Conservation (phyloP, 148 eudicot genomes). For the Arctostaphylos glauca region DNA sequence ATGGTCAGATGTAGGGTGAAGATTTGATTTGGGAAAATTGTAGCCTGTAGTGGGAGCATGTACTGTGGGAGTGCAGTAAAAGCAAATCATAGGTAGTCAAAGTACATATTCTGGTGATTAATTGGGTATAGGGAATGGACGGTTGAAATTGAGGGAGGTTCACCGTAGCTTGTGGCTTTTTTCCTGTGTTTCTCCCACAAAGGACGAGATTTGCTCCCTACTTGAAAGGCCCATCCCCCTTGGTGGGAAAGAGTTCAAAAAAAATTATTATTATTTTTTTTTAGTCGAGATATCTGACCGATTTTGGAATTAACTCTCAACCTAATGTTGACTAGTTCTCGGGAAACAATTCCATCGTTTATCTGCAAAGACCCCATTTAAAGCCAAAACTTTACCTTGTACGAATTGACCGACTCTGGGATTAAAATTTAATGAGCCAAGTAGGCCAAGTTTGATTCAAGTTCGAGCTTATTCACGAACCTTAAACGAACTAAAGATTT, state of each 20-base stretch:
- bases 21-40: not conserved
- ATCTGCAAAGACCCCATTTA: no score
- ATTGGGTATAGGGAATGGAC: not conserved
- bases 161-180: not conserved
- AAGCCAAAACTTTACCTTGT: no score
- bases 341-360: no score
- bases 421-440: no score
- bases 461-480: no score
- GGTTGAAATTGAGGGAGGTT: not conserved
- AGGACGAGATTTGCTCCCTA: not conserved
- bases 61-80: not conserved
- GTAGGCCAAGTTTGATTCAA: no score
- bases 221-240: not conserved
- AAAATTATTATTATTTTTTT: no score
- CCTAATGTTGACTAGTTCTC: no score
- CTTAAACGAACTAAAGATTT: no score
- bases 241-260: not conserved
- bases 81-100: not conserved
- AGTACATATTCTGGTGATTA: not conserved
- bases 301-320: no score
- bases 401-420: no score
- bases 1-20: not conserved
- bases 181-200: not conserved
- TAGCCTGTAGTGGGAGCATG: not conserved
- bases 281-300: no score